These are phyloP conservation scores for Gynochthodes officinalis DNA, from an alignment of 257 asterid species.

Conservation along the genomic window DNA sequence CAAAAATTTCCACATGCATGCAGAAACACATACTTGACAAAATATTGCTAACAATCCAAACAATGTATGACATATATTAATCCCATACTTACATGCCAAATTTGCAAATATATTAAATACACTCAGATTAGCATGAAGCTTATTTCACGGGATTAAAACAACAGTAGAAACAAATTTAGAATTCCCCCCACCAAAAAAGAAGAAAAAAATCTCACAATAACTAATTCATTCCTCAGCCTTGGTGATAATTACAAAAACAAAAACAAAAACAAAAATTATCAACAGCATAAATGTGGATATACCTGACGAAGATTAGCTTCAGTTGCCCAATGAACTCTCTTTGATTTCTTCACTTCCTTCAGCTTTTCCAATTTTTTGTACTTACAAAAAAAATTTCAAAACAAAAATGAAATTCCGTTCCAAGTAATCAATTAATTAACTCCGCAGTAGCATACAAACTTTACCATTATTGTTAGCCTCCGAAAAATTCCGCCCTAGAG, in stretches of 20 bases:
- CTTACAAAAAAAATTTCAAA: too few relatives aligned
- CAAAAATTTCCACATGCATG: not conserved
- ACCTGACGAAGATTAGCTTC: conserved; percentile 24
- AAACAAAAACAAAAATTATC: not conserved
- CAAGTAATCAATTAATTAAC: too few relatives aligned
- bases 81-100: not conserved
- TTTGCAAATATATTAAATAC: not conserved
- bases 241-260: not conserved
- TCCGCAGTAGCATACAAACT: too few relatives aligned
- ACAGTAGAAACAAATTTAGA: not conserved
- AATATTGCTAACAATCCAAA: too few relatives aligned
- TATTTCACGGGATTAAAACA: not conserved
- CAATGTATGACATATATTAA: too few relatives aligned
- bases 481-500: too few relatives aligned
- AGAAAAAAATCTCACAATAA: too few relatives aligned
- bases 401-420: too few relatives aligned
- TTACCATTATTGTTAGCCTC: too few relatives aligned
- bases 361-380: not conserved
- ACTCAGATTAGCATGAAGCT: not conserved
- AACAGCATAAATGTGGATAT: not conserved
- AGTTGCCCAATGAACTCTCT: conserved; percentile 11
- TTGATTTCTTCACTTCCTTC: conserved; percentile 5
- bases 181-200: too few relatives aligned
- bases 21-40: not conserved
- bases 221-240: too few relatives aligned